Base-by-base conservation (phyloP, 2,329 filamentous ascomycete genomes). In the Colletotrichum eremochloae region DNA sequence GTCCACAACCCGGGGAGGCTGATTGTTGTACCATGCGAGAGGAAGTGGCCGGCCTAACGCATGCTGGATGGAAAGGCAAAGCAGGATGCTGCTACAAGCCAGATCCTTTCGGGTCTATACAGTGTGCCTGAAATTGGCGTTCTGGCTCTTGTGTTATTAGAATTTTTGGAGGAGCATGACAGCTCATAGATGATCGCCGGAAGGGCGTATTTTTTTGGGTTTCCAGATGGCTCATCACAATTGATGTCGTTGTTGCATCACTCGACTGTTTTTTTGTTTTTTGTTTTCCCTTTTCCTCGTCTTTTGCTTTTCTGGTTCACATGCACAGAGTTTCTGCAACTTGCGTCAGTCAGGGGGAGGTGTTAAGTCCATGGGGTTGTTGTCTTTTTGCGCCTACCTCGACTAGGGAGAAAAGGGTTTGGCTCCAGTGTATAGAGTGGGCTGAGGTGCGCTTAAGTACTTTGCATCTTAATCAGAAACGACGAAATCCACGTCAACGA, bases 81-180 rank as follows among this genome's bases (percentile, higher is more conserved):
- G 20, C 18, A 46, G 66, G 61, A 70, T 31, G 46, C 60, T 44
- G 38, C 20, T 31, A 24, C 48, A 24, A 9, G n/a, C 42, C 29
- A 31, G 50, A 38, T 38, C 55, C 48, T n/a, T 48, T 58, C 38
- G 38, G 31, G 38, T 58, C 36, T 46, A 29, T 31, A 48, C 31
- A 48, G 38, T 18, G 6, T 20, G 48, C 53, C 36, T 70, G 24
- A 7, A 50, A n/a, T 69, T 46, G 66, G 67, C 67, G 70, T 72
- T 72, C 61, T 65, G 70, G 61, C 66, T 60, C 42, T 55, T 72
- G 70, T 72, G 70, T 72, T 72, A 70, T 38, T 72, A 72, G 67
- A 64, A 65, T 53, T 55, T 36, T 31, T 33, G 55, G 40, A 46
- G 61, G 60, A 62, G 48, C 53, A 40, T 65, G 61, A 36, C 48